Conservation (phyloP, 257 asterid genomes). For the Datura wrightii region DNA sequence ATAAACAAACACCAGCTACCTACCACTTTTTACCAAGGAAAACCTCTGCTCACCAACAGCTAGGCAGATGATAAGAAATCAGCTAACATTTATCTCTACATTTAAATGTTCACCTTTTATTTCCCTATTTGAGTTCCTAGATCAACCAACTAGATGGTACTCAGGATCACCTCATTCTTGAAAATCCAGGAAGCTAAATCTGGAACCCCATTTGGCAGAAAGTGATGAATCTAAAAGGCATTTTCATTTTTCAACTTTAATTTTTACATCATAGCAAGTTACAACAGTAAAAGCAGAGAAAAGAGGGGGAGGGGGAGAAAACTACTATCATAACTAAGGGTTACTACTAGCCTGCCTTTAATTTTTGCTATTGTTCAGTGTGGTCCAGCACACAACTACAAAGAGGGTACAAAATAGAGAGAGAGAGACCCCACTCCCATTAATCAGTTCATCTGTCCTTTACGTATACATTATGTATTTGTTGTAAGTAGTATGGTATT, state of each 20-base stretch:
- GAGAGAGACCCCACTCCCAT: conserved; percentile 66
- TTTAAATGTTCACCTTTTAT: neutral
- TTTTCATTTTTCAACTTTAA: conserved; percentile 15
- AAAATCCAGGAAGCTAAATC: neutral
- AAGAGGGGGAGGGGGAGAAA: neutral
- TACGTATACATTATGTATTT: conserved; percentile 73
- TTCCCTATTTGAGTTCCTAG: neutral
- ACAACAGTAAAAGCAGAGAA: conserved; percentile 20
- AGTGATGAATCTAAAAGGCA: neutral
- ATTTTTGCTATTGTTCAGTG: conserved; percentile 37
- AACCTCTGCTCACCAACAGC: neutral
- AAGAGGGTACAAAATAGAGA: conserved; percentile 61
- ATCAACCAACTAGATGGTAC: neutral
- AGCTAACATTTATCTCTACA: too few relatives aligned
- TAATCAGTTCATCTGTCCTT: conserved; percentile 78
- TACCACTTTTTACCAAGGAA: neutral
- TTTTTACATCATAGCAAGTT: conserved; percentile 29
- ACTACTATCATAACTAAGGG: conserved; percentile 28
- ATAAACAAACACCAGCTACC: neutral
- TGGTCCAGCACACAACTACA: conserved; percentile 69
- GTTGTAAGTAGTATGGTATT: conserved; percentile 66
- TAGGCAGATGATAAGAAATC: neutral
- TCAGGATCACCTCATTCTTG: conserved; percentile 14
- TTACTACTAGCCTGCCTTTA: conserved; percentile 28
- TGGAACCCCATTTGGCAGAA: neutral